Evolutionary conservation across 805 yeast species (phyloP).

Genomic region (Wickerhamomyces bovis): DNA sequence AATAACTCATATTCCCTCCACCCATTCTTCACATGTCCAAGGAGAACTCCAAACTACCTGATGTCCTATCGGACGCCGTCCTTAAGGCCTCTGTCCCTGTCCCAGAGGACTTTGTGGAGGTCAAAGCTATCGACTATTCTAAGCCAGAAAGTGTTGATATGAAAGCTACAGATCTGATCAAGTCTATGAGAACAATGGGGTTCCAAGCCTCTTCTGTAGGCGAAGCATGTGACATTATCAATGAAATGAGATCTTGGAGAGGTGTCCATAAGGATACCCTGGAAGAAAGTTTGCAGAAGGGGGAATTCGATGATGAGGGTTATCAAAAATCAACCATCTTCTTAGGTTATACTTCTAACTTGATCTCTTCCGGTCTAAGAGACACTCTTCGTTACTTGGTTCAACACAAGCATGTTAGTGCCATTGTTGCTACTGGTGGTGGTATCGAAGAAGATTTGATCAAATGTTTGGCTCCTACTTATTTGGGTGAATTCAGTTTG

Average conservation of each 20-base stretch:
- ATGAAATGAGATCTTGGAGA: conserved; percentile 90
- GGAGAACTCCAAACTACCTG: conserved; percentile 46
- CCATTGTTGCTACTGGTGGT: conserved; percentile 95
- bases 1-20: background rate
- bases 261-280: conserved; percentile 69
- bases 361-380: conserved; percentile 91
- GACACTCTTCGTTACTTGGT: conserved; percentile 86
- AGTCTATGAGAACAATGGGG: conserved; percentile 91
- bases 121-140: conserved; percentile 86
- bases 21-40: conserved; percentile 28
- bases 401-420: conserved; percentile 91
- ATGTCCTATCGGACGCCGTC: conserved; percentile 85
- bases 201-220: conserved; percentile 89
- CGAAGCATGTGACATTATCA: conserved; percentile 85
- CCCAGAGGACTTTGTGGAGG: conserved; percentile 72
- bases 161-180: conserved; percentile 71
- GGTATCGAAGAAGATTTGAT: conserved; percentile 97
- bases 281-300: conserved; percentile 65
- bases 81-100: conserved; percentile 81
- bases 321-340: conserved; percentile 84
- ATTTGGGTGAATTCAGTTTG: conserved; percentile 82
- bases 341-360: conserved; percentile 93
- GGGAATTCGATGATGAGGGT: conserved; percentile 73
- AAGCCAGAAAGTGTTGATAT: conserved; percentile 68
- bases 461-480: conserved; percentile 95